A percentile compares a stretch with the other conserved stretches of the same genome.
Evolutionary conservation across 176 grass and related monocot species (phyloP).

Genomic region (Chrysopogon serrulatus): DNA sequence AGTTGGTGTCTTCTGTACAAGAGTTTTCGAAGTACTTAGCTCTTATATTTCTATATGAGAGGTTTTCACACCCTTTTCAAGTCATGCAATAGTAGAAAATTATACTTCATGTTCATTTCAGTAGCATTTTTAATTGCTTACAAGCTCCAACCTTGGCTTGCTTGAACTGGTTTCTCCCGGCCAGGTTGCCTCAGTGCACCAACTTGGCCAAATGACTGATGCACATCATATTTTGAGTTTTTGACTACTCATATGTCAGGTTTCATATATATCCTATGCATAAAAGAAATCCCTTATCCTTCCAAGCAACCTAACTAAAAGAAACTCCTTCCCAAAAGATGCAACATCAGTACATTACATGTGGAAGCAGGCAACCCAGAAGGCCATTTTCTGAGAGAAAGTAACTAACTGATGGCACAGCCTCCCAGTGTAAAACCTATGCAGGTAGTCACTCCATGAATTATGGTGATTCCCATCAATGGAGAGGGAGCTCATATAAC

Average conservation of each 20-base stretch:
- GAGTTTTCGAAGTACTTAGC: background rate
- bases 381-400: background rate
- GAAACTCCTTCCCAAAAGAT: background rate
- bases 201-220: slow-evolving; percentile 3
- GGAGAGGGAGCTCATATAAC: background rate
- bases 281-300: background rate
- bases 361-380: background rate
- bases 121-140: background rate
- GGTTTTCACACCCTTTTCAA: background rate
- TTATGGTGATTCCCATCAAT: background rate
- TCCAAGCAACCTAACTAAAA: background rate
- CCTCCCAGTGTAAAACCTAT: background rate
- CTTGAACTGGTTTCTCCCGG: background rate
- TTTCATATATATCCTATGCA: background rate
- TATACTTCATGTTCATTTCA: background rate
- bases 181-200: background rate
- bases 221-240: background rate
- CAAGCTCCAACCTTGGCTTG: background rate
- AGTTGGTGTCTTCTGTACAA: background rate
- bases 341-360: background rate
- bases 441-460: background rate
- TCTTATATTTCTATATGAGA: too few relatives aligned
- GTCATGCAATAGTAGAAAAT: background rate
- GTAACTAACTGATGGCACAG: background rate
- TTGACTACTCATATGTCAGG: background rate